Base-by-base conservation (phyloP, 108 stramenopile genomes). In the Aurantiochytrium sp. region DNA sequence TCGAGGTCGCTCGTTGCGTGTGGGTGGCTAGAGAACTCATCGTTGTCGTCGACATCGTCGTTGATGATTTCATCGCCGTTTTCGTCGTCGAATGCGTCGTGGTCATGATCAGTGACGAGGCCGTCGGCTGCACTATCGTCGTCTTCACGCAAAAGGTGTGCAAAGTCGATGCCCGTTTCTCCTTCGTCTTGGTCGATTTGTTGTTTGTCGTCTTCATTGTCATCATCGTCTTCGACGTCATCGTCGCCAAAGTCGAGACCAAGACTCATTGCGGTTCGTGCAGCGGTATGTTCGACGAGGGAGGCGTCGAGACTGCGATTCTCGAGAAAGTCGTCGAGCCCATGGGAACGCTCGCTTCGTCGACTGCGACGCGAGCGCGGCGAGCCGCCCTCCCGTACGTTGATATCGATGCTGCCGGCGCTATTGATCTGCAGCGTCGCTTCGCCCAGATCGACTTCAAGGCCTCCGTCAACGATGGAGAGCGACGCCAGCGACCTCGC, bases 361-460 rank as follows among this genome's bases (percentile, higher is more conserved):
- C 73, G 10, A n/a, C 23, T 25, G 42, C 49, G 49, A 8, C 44
- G 5, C 0, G 73, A 83, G 18, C 51, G 44, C 51, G 51, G 21
- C 5, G 73, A 21, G 12, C 49, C 51, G 12, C 73, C 73, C 28
- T 83, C 51, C 0, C 73, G 73, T 5, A 83, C 73, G 28, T 53
- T 83, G n/a, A 83, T 83, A 83, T 53, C 73, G 28, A 83, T 47
- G 44, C 23, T 47, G 49, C 73, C 73, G 51, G 4, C 49, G 73
- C 73, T 83, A 18, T 83, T 21, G 2, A 83, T 83, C 3, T 83
- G 49, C 73, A 83, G 28, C 16, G 73, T 83, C 49, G 44, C 73
- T n/a, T 83, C 73, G n/a, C 73, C 73, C 18, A 83, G 51, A n/a
- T 83, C 73, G 21, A 83, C 73, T n/a, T 83, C 73, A 6, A 83